These are phyloP conservation scores for Guyanaporus albipodus DNA, from an alignment of 768 basidiomycete genomes.

Conservation along the genomic window DNA sequence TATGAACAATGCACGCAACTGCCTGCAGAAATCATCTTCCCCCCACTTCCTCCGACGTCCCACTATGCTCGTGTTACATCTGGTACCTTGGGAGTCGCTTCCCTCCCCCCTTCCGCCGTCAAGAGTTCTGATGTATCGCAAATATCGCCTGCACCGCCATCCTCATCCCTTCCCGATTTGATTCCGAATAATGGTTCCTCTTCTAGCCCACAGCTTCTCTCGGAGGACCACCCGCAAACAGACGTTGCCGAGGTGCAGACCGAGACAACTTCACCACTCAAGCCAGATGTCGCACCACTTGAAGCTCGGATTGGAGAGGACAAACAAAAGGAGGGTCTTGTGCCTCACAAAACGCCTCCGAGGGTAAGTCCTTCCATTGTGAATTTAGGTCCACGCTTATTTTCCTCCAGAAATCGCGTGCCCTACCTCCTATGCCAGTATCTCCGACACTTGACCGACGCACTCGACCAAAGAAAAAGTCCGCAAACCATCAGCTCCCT, in stretches of 20 bases:
- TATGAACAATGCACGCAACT: conserved; percentile 57
- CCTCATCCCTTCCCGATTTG: conserved; percentile 55
- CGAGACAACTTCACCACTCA: conserved; percentile 15
- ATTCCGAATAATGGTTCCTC: conserved; percentile 62
- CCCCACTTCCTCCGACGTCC: conserved; percentile 58
- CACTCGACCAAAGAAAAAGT: conserved; percentile 21
- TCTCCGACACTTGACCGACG: conserved; percentile 46
- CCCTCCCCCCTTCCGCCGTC: conserved; percentile 22
- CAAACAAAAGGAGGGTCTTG: conserved; percentile 17
- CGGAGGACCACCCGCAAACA: conserved; percentile 24
- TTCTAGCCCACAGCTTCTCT: conserved; percentile 53
- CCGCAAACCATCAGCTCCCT: conserved; percentile 11
- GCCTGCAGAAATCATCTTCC: conserved; percentile 68
- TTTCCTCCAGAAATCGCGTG: conserved; percentile 31
- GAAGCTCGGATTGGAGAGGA: conserved; percentile 11
- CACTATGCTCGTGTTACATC: conserved; percentile 35
- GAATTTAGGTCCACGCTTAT: background rate
- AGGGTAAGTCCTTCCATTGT: conserved; percentile 13
- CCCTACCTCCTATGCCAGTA: conserved; percentile 40
- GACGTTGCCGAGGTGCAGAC: conserved; percentile 14
- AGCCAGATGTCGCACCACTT: conserved; percentile 5
- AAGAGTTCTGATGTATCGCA: conserved; percentile 25
- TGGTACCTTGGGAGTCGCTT: conserved; percentile 3
- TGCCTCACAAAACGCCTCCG: conserved; percentile 26
- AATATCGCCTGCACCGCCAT: conserved; percentile 29